phyloP scores from a whole-genome alignment of 148 eudicot species.

The Diospyros kaki region DNA sequence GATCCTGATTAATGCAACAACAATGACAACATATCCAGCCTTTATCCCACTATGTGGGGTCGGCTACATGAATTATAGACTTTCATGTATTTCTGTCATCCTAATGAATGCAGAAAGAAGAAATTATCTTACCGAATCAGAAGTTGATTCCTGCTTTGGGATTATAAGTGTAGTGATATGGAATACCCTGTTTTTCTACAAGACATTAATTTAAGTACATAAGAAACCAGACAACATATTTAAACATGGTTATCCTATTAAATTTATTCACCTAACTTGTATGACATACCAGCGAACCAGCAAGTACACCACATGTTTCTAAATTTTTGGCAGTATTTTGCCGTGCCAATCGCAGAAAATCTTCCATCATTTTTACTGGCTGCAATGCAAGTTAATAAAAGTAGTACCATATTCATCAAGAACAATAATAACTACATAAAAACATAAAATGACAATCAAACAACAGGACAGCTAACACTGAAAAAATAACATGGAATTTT shows the following conservation, averaged over 20 bases:
- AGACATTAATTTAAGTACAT: conserved; percentile 19
- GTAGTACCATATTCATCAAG: conserved; percentile 14
- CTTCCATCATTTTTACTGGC: conserved; percentile 93
- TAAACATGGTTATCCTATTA: neutral
- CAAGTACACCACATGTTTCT: conserved; percentile 96
- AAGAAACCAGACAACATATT: conserved; percentile 4
- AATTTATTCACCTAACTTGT: neutral
- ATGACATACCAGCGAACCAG: conserved; percentile 77
- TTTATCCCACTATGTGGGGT: too few relatives aligned
- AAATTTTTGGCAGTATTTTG: conserved; percentile 74
- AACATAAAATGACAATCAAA: conserved; percentile 3
- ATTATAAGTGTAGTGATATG: conserved; percentile 80
- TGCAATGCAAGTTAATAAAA: conserved; percentile 32
- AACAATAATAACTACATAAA: neutral
- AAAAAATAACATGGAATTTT: too few relatives aligned
- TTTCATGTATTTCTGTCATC: too few relatives aligned
- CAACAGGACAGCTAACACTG: neutral
- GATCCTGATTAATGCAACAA: neutral
- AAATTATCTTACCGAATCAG: conserved; percentile 75
- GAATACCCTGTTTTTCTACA: conserved; percentile 91
- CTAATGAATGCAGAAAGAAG: neutral
- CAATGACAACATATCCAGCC: too few relatives aligned
- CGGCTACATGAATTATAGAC: too few relatives aligned
- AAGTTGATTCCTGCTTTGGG: conserved; percentile 98
- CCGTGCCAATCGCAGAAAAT: conserved; percentile 84